phyloP scores from a whole-genome alignment of 345 rosid genomes.

The Camelina hispida region DNA sequence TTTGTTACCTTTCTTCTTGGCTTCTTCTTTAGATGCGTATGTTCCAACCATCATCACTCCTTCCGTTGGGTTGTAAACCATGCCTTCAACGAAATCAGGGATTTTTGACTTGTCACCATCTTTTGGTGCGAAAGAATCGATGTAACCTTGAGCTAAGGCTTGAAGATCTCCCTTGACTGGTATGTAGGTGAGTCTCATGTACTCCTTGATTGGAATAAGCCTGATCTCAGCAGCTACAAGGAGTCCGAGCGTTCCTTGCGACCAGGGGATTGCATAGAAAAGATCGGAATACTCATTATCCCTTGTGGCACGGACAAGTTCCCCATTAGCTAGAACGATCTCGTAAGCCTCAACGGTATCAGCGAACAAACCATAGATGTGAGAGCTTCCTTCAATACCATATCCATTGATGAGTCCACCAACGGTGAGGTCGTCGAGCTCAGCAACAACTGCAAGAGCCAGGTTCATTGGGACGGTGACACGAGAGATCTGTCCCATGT shows the following conservation, averaged over 20 bases:
- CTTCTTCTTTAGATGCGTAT: conserved; percentile 92
- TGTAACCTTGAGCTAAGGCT: conserved; percentile 79
- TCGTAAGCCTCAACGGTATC: conserved; percentile 98
- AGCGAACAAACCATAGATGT: conserved; percentile 90
- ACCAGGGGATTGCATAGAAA: conserved; percentile 95
- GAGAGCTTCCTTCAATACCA: conserved; percentile 99
- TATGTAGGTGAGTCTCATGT: conserved; percentile 91
- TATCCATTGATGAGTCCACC: conserved; percentile 99
- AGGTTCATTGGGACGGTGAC: conserved; percentile 91
- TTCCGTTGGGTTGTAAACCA: conserved; percentile 73
- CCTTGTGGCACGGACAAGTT: conserved; percentile 87
- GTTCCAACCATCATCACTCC: conserved; percentile 95
- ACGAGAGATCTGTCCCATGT: conserved; percentile 97
- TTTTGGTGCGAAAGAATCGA: conserved; percentile 90
- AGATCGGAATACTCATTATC: conserved; percentile 94
- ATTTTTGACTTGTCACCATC: conserved; percentile 78
- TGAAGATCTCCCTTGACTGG: conserved; percentile 76
- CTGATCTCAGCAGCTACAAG: conserved; percentile 94
- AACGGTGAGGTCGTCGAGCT: conserved; percentile 98
- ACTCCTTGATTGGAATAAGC: conserved; percentile 87
- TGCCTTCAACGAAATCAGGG: conserved; percentile 95
- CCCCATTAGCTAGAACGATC: conserved; percentile 87
- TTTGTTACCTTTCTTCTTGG: conserved; percentile 85
- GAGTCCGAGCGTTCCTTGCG: conserved; percentile 97
- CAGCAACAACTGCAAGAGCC: conserved; percentile 97